Evolutionary conservation across 305 asterid genomes (phyloP).

Genomic region (Solanum hybrid): DNA sequence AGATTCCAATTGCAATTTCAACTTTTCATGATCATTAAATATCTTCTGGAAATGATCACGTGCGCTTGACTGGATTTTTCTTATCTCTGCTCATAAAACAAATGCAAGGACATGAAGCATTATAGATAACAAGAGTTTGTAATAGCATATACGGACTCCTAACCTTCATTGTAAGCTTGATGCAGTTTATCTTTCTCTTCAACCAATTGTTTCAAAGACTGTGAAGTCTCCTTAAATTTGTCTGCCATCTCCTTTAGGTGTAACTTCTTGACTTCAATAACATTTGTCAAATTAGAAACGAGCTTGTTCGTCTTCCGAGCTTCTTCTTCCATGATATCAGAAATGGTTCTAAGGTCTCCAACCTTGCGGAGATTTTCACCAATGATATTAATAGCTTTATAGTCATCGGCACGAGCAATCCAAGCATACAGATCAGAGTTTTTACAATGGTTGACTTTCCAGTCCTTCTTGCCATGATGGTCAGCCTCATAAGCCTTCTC

Average conservation of each 20-base stretch:
- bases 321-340: constrained; percentile 85
- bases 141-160: constrained; percentile 21
- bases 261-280: constrained; percentile 61
- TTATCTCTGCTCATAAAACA: constrained; percentile 40
- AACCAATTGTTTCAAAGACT: constrained; percentile 43
- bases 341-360: constrained; percentile 74
- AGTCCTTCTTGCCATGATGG: constrained; percentile 46
- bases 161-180: constrained; percentile 60
- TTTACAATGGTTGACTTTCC: constrained; percentile 35
- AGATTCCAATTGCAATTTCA: constrained; percentile 47
- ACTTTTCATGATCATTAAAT: constrained; percentile 62
- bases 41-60: constrained; percentile 60
- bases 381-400: constrained; percentile 37
- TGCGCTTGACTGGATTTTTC: constrained; percentile 58
- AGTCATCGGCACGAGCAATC: constrained; percentile 94
- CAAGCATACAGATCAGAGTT: constrained; percentile 58
- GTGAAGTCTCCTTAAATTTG: constrained; percentile 61
- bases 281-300: constrained; percentile 47
- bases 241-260: constrained; percentile 55
- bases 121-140: constrained; percentile 3
- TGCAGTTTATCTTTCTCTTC: constrained; percentile 61
- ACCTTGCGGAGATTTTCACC: constrained; percentile 83
- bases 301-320: constrained; percentile 63
- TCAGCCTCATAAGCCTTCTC: constrained; percentile 48
- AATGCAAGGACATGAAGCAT: not conserved